Conservation (phyloP, 2,329 filamentous ascomycete genomes). For the Macrophomina pseudophaseolina region DNA sequence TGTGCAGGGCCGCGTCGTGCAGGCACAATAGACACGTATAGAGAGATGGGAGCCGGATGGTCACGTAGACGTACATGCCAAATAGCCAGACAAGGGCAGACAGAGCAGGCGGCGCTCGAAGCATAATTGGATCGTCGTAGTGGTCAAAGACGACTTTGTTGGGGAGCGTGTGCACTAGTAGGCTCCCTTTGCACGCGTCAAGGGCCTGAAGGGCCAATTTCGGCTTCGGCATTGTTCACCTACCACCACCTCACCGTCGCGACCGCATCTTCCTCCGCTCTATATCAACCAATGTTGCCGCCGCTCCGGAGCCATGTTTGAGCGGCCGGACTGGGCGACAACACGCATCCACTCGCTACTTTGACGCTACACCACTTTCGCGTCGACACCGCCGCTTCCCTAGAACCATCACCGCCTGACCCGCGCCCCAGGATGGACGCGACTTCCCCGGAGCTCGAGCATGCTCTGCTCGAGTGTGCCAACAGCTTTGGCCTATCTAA, state of each 20-base stretch:
- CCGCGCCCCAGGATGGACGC: slow-evolving; percentile 25
- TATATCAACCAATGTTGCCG: slow-evolving; percentile 25
- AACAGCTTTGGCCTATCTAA: slow-evolving; percentile 50
- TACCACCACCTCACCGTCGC: slow-evolving; percentile 22
- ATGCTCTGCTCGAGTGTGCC: slow-evolving; percentile 26
- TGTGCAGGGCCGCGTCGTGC: slow-evolving; percentile 6
- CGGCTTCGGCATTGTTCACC: slow-evolving; percentile 24
- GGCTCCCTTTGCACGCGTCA: slow-evolving; percentile 25
- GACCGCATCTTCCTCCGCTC: slow-evolving; percentile 11
- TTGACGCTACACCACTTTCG: background rate
- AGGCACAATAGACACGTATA: background rate
- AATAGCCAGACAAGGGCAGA: background rate
- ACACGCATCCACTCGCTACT: slow-evolving; percentile 8
- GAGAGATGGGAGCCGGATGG: background rate
- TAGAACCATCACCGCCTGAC: background rate
- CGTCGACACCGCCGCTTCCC: background rate
- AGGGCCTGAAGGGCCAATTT: slow-evolving; percentile 15
- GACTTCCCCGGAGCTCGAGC: slow-evolving; percentile 26
- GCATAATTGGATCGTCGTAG: background rate
- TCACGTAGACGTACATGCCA: background rate
- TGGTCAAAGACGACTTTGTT: slow-evolving; percentile 19
- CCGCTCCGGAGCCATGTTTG: slow-evolving; percentile 20
- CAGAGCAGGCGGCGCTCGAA: background rate
- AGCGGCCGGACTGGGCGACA: slow-evolving; percentile 13
- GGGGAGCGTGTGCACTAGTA: slow-evolving; percentile 3